Percentiles rank a stretch among this genome's conserved stretches.
phyloP scores from a whole-genome alignment of 2,329 filamentous ascomycete genomes.

The Aspergillus sp. region DNA sequence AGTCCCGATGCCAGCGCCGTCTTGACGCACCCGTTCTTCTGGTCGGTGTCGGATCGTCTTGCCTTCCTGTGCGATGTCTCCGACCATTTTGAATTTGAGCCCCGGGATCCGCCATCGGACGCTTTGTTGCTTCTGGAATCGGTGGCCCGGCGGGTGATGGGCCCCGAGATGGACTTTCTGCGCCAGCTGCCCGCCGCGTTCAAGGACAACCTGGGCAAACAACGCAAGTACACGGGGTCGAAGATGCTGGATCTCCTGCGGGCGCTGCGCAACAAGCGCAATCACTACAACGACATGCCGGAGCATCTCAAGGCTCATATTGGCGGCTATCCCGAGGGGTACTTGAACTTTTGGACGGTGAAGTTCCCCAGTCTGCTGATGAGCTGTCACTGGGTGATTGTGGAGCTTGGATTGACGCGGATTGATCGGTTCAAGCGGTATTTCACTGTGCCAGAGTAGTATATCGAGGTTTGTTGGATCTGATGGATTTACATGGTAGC shows the following conservation, averaged over 20 bases:
- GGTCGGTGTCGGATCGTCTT: slow-evolving; percentile 83
- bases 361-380: slow-evolving; percentile 78
- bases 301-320: slow-evolving; percentile 72
- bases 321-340: slow-evolving; percentile 74
- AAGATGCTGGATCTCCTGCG: slow-evolving; percentile 82
- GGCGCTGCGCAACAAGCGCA: slow-evolving; percentile 91
- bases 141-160: slow-evolving; percentile 43
- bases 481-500: too few relatives aligned
- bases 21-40: slow-evolving; percentile 95
- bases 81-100: slow-evolving; percentile 93
- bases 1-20: slow-evolving; percentile 73
- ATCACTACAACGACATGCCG: slow-evolving; percentile 96
- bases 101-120: slow-evolving; percentile 73
- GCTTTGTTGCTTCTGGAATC: slow-evolving; percentile 61
- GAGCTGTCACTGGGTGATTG: slow-evolving; percentile 73
- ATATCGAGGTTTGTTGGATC: too few relatives aligned
- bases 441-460: slow-evolving; percentile 27
- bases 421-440: slow-evolving; percentile 44
- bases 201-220: slow-evolving; percentile 85
- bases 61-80: slow-evolving; percentile 94
- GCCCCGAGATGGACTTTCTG: slow-evolving; percentile 72
- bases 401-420: slow-evolving; percentile 58
- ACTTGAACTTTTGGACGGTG: slow-evolving; percentile 78
- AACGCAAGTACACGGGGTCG: slow-evolving; percentile 87
- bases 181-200: slow-evolving; percentile 74